Evolutionary conservation across 2,329 filamentous ascomycete species (phyloP).

Genomic region (Exutisphaerella laricina): DNA sequence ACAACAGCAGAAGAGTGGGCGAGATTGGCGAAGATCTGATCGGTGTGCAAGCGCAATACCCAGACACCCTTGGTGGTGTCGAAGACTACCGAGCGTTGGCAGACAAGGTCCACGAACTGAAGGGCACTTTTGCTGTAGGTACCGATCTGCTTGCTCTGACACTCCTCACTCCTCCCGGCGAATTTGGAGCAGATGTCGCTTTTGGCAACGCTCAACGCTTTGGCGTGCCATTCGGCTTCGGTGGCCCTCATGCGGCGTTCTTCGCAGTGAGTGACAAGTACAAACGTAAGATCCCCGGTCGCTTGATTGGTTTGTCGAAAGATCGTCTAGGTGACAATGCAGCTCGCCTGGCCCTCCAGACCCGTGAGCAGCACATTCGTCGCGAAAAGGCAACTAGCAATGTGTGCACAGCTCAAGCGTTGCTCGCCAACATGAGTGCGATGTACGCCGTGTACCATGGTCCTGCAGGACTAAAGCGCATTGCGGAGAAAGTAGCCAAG

Average conservation of each 20-base stretch:
- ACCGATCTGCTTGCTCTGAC: constrained; percentile 88
- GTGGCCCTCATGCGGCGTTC: constrained; percentile 94
- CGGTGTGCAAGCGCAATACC: constrained; percentile 91
- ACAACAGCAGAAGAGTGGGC: constrained; percentile 61
- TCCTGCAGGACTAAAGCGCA: constrained; percentile 72
- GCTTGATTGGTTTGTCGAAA: constrained; percentile 85
- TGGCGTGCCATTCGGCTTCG: constrained; percentile 85
- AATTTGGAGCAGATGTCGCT: constrained; percentile 91
- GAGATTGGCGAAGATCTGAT: constrained; percentile 74
- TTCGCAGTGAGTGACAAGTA: constrained; percentile 86
- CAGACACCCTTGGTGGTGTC: constrained; percentile 78
- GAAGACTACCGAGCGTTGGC: constrained; percentile 69
- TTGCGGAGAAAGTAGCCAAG: constrained; percentile 71
- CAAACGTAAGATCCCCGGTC: constrained; percentile 90
- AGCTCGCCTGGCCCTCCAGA: constrained; percentile 80
- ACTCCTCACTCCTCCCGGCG: constrained; percentile 78
- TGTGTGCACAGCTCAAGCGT: constrained; percentile 89
- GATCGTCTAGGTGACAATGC: constrained; percentile 78
- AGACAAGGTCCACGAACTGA: constrained; percentile 68
- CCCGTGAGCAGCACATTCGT: constrained; percentile 91
- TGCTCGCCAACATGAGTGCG: constrained; percentile 92
- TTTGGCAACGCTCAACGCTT: constrained; percentile 90
- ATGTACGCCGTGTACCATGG: constrained; percentile 95
- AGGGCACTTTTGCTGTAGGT: constrained; percentile 76
- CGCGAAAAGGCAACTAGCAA: constrained; percentile 97